Base-by-base conservation (phyloP, 2,329 filamentous ascomycete genomes). In the Sporothrix pallida region DNA sequence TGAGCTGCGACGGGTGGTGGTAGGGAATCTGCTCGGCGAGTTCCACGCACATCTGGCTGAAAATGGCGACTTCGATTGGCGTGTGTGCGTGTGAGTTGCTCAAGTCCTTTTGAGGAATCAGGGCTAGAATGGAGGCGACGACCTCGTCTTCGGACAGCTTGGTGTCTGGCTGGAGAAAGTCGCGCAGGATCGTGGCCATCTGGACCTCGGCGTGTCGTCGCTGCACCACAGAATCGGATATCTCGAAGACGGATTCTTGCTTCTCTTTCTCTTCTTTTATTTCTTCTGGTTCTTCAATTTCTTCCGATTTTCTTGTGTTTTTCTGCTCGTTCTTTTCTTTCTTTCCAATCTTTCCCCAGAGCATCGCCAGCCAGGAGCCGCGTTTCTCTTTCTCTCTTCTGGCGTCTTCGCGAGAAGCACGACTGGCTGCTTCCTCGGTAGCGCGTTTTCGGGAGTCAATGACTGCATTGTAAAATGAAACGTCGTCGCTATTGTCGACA, bases 21-120 rank as follows among this genome's bases (percentile, higher is more conserved):
- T 67, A 72, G 5, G 70, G 60, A 56, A 72, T 72, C 46, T 72
- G 58, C 46, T 58, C 54, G 48, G 70, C 70, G 23, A 71, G 56
- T 56, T 71, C 70, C 12, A 42, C 44, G 46, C 56, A 71, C 12
- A 71, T 71, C 20, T 42, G 23, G 20, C 42, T 17, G 48, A 71
- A 63, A 1, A 17, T 15, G 20, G 44, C 17, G 42, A 71, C 56
- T 37, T 71, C 70, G 42, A 6, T 7, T 13, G 23, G 26, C 2
- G 60, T 23, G 9, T n/a, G n/a, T 31, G 56, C 56, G 20, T 26
- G 23, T 26, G 23, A 26, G 23, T 26, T 26, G 23, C 23, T 26
- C 23, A 26, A 26, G 23, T 26, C 23, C 3, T 71, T 52, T 13
- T 8, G 44, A 3, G 70, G 70, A 13, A 71, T 71, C 3, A 63